A percentile compares a stretch with the other conserved stretches of the same genome.
These are phyloP conservation scores for Microascus cirrosus DNA, from an alignment of 2,329 filamentous ascomycete species.

Conservation along the genomic window DNA sequence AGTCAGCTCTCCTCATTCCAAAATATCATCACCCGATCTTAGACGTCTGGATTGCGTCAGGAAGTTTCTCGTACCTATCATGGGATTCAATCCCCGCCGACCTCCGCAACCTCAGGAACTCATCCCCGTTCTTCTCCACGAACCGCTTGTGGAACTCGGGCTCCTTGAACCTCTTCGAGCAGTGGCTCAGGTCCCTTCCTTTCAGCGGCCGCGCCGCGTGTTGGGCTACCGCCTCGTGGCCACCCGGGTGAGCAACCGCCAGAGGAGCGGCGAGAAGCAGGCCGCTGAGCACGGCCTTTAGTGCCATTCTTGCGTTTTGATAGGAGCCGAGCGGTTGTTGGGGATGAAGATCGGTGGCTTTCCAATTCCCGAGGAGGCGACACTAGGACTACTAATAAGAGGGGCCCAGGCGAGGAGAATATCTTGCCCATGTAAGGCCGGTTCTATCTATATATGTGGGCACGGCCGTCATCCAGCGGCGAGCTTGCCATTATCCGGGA, in stretches of 20 bases:
- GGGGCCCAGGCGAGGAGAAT: not conserved
- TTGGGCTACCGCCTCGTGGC: not conserved
- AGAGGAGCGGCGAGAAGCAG: constrained; percentile 4
- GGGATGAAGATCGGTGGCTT: not conserved
- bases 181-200: constrained; percentile 1
- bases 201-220: constrained; percentile 2
- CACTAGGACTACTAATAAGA: not conserved
- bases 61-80: not conserved
- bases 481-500: not conserved
- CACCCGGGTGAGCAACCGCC: constrained; percentile 1
- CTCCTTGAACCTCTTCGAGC: constrained; percentile 4
- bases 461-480: not conserved
- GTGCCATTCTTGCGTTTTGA: constrained; percentile 1
- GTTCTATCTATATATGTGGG: not conserved
- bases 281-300: not conserved
- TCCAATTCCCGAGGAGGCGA: not conserved
- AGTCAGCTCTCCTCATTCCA: not conserved
- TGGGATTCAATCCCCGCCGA: not conserved
- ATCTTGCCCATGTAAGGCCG: not conserved
- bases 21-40: not conserved
- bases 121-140: constrained; percentile 3
- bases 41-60: not conserved
- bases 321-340: not conserved
- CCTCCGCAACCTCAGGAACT: constrained; percentile 1
- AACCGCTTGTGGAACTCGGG: constrained; percentile 2